Base-by-base conservation (phyloP, 495 filamentous ascomycete species). In the Penicillium verhagenii region DNA sequence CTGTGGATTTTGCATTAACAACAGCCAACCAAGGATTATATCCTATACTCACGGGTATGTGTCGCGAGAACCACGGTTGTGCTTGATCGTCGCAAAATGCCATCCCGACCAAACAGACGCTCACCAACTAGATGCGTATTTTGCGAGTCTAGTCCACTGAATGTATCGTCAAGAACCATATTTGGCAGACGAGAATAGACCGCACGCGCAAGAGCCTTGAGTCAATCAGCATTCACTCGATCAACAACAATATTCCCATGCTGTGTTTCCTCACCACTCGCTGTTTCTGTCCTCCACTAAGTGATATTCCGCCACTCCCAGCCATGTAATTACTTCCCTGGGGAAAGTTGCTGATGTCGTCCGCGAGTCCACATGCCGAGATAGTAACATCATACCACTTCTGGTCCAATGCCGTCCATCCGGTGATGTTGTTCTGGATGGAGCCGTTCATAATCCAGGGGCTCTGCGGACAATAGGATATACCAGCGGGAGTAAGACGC, bases 81-180 rank as follows among this genome's bases (percentile, higher is more conserved):
- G 9, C 35, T 42, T 6, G 44, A 13, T 18, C 40, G 14, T 7
- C 46, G 43, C 48, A 69, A 52, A 35, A 52, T n/a, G 16, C 60
- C 51, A 16, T 52, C 11, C 6, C 23, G 24, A 24, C 47, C 50
- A 50, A 64, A 54, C 23, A 64, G 46, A 10, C 47, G 38, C 6
- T 53, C 13, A 3, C 38, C 11, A 4, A 66, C 52, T 6, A 13
- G 19, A 2, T 19, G 25, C 7, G 51, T 28, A 1, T 35, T 59
- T 5, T 24, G 18, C 7, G 50, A 6, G 38, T 66, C 63, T 3
- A 77, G 58, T 0, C 61, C 74, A 38, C 71, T 72, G 20, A 77
- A 64, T 0, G 68, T 58, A 50, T 77, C 69, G 53, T 77, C 75
- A 0, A 78, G 60, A 31, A 79, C 31, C 3, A 76, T 5, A 4